These are phyloP conservation scores for Mytilinidion resinicola DNA, from an alignment of 495 filamentous ascomycete species.

Conservation along the genomic window DNA sequence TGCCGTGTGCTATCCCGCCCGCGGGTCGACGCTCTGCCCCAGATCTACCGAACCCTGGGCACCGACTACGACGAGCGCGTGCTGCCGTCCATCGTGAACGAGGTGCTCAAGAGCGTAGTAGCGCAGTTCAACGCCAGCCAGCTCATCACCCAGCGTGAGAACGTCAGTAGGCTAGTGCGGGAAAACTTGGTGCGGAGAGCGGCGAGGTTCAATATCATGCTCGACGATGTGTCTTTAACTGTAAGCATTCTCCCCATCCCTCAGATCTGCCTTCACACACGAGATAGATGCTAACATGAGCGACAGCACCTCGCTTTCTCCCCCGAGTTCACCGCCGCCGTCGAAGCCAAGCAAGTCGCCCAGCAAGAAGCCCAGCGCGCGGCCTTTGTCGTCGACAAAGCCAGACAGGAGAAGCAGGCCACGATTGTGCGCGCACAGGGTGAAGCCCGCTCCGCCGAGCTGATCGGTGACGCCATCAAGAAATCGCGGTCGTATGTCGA, in stretches of 20 bases:
- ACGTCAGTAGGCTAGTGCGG: conserved; percentile 80
- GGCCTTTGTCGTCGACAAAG: conserved; percentile 97
- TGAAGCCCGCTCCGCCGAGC: conserved; percentile 95
- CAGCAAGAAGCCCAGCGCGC: conserved; percentile 97
- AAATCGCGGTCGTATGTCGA: conserved; percentile 96
- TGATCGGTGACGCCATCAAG: conserved; percentile 99
- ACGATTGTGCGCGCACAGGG: conserved; percentile 97
- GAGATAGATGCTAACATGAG: conserved; percentile 17
- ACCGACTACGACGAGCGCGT: conserved; percentile 96
- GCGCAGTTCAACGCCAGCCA: conserved; percentile 99
- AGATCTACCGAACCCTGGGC: conserved; percentile 94
- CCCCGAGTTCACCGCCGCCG: conserved; percentile 96
- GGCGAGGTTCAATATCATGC: conserved; percentile 90
- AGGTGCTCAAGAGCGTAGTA: conserved; percentile 97
- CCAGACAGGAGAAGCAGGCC: conserved; percentile 97
- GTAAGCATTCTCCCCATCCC: conserved; percentile 46
- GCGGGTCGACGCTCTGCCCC: conserved; percentile 77
- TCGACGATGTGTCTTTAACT: conserved; percentile 96
- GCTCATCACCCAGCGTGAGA: conserved; percentile 97
- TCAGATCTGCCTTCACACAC: background rate
- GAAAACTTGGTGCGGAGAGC: conserved; percentile 89
- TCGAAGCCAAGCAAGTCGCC: conserved; percentile 98
- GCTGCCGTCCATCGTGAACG: conserved; percentile 95
- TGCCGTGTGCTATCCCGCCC: conserved; percentile 97
- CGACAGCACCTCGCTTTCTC: conserved; percentile 93